A percentile compares a stretch with the other conserved stretches of the same genome.
phyloP scores from a whole-genome alignment of 139 green algal species.

The Tetradesmus lagerheimii region DNA sequence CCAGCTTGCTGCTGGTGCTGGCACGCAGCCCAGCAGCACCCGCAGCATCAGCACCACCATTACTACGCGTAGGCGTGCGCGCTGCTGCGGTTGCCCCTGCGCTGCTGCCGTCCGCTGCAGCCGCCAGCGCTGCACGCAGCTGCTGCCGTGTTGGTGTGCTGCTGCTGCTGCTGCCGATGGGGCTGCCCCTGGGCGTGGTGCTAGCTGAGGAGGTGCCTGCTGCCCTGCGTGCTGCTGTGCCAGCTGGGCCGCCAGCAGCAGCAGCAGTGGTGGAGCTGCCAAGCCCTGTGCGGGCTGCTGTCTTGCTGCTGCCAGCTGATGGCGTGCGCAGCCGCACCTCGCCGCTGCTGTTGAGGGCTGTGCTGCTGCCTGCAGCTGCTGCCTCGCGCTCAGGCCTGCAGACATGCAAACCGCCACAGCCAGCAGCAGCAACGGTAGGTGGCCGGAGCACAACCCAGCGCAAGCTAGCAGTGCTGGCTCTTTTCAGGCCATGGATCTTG shows the following conservation, averaged over 20 bases:
- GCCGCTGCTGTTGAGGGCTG: constrained; percentile 13
- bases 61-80: background rate
- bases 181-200: background rate
- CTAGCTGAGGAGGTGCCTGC: background rate
- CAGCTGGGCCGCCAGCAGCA: background rate
- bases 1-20: constrained; percentile 39
- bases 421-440: background rate
- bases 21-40: background rate
- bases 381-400: background rate
- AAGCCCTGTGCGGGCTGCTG: background rate
- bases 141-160: background rate
- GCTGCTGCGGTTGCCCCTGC: background rate
- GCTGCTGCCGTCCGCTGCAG: background rate
- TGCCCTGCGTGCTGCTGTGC: background rate
- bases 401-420: background rate
- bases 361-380: background rate
- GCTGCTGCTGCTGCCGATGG: constrained; percentile 3
- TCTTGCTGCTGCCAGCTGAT: background rate
- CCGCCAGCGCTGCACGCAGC: background rate
- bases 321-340: constrained; percentile 4
- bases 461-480: no score
- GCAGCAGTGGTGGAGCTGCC: background rate
- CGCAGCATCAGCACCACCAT: background rate
- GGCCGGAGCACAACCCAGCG: no score
- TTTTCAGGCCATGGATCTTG: background rate